Conservation (phyloP, 176 grass and related monocot genomes). For the Aegilops tauschii region DNA sequence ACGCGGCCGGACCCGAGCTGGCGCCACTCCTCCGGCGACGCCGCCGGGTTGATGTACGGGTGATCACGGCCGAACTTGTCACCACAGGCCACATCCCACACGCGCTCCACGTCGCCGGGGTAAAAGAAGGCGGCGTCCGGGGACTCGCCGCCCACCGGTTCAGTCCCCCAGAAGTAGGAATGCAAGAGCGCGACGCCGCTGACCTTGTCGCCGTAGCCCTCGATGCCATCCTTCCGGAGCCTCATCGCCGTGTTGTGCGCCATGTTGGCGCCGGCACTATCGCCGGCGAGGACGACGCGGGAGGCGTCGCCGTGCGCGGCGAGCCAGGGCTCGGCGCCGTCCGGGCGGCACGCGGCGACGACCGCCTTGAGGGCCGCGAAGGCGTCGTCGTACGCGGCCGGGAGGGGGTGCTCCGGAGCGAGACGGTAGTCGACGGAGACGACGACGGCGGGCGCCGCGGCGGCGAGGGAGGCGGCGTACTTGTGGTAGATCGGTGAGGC, state of each 20-base stretch:
- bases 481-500: constrained; percentile 56
- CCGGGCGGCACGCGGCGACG: constrained; percentile 25
- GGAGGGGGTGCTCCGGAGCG: background rate
- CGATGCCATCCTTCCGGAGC: constrained; percentile 50
- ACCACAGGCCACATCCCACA: constrained; percentile 46
- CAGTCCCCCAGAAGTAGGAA: constrained; percentile 63
- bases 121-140: constrained; percentile 16
- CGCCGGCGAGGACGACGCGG: constrained; percentile 50
- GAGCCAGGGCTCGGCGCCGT: background rate
- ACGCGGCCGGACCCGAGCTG: constrained; percentile 45
- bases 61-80: constrained; percentile 43
- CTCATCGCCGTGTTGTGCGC: constrained; percentile 54
- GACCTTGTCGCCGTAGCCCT: constrained; percentile 28
- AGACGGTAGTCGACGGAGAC: constrained; percentile 53
- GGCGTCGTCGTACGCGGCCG: constrained; percentile 49
- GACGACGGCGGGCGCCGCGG: constrained; percentile 34
- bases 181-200: constrained; percentile 50
- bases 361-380: constrained; percentile 52
- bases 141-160: constrained; percentile 39
- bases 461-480: constrained; percentile 44
- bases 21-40: constrained; percentile 38
- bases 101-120: constrained; percentile 28
- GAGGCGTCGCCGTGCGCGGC: background rate
- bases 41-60: constrained; percentile 41
- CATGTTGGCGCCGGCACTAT: constrained; percentile 72